Base-by-base conservation (phyloP, 257 asterid genomes). In the Solanum virginianum region DNA sequence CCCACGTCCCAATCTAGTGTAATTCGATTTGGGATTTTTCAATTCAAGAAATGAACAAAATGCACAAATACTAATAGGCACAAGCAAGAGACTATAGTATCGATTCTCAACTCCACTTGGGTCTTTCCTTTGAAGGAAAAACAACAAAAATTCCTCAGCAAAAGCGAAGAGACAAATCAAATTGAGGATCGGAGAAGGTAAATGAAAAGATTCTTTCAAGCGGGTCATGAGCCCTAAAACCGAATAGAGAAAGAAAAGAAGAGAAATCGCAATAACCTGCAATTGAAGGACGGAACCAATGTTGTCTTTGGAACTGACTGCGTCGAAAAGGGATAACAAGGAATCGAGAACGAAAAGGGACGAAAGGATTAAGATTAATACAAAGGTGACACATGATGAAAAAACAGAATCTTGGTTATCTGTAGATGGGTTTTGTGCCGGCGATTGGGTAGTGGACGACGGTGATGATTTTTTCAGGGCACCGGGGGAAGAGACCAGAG, bases 71-170 rank as follows among this genome's bases (percentile, higher is more conserved):
- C 89, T 90, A 55, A 96, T 89, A 0, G 99, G 98, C 65, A 93
- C 97, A 39, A 96, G 90, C 56, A 91, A 83, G 7, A 96, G 90
- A 88, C 92, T 95, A 83, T 92, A 96, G 87, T 96, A 96, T 54
- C 94, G 95, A 83, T 95, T 95, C 86, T 96, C 99, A 62, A 96
- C 79, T 68, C 99, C 99, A 85, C 90, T 89, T 18, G 97, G 94
- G 88, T 96, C 98, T 88, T 96, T 96, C 15, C 88, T 90, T 54
- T 93, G 92, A 16, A 90, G 82, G 87, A 94, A 95, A 80, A 96
- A 95, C 91, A 95, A 79, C 80, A 93, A 45, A 86, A 96, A 95
- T 71, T 94, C 98, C 86, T 95, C 97, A 0, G 87, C 93, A n/a
- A 96, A 95, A 81, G 95, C 99, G 82, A 96, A 95, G 18, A 92